A percentile compares a stretch with the other conserved stretches of the same genome.
These are phyloP conservation scores for Candida chilensis DNA, from an alignment of 805 yeast genomes.

Conservation along the genomic window DNA sequence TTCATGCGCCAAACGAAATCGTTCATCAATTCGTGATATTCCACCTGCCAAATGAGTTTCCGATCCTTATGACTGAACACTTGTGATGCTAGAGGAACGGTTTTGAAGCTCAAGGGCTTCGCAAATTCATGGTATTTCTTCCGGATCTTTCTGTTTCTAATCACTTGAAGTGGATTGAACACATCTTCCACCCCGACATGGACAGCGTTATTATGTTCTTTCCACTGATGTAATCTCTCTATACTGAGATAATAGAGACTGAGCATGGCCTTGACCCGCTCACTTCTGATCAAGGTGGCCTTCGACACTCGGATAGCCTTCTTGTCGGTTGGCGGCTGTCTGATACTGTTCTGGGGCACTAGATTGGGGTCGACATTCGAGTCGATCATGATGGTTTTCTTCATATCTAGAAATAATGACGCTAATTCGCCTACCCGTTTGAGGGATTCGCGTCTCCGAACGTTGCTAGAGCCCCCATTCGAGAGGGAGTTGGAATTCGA, in stretches of 20 bases:
- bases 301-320: conserved; percentile 14
- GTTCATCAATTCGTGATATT: conserved; percentile 44
- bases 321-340: conserved; percentile 2
- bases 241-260: conserved; percentile 40
- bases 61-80: conserved; percentile 42
- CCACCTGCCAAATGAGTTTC: conserved; percentile 57
- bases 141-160: conserved; percentile 59
- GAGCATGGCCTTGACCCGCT: conserved; percentile 35
- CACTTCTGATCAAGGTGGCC: conserved; percentile 34
- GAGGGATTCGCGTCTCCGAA: conserved; percentile 4
- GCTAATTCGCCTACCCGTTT: conserved; percentile 28
- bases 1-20: conserved; percentile 51
- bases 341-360: conserved; percentile 3
- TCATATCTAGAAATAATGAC: conserved; percentile 26
- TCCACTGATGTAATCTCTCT: conserved; percentile 26
- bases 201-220: conserved; percentile 8
- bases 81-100: conserved; percentile 55
- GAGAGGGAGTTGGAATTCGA: not conserved
- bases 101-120: conserved; percentile 30
- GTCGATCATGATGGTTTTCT: conserved; percentile 30
- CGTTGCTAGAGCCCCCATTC: conserved; percentile 2
- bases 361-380: conserved; percentile 25
- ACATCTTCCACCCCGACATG: conserved; percentile 54
- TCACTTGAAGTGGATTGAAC: conserved; percentile 78
- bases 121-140: conserved; percentile 40